Percentiles rank a stretch among this genome's conserved stretches.
phyloP scores from a whole-genome alignment of 257 asterid species.

The Craterostigma plantagineum region DNA sequence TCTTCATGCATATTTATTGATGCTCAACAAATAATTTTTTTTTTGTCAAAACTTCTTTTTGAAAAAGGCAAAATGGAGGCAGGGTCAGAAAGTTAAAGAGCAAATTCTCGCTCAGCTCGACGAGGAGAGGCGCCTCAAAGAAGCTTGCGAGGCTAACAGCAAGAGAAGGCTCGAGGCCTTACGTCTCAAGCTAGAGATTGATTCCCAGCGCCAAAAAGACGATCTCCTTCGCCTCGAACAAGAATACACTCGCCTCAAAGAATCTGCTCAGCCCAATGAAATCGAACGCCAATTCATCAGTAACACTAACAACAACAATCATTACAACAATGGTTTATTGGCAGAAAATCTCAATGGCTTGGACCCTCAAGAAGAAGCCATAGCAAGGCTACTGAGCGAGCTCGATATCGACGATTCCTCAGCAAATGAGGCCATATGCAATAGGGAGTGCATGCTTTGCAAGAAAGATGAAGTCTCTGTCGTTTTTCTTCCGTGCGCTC shows the following conservation, averaged over 20 bases:
- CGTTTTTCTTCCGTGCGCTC: constrained; percentile 87
- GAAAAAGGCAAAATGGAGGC: constrained; percentile 76
- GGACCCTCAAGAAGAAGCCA: constrained; percentile 31
- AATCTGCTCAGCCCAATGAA: constrained; percentile 24
- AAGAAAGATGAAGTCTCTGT: constrained; percentile 75
- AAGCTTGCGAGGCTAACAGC: constrained; percentile 53
- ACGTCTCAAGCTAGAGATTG: constrained; percentile 59
- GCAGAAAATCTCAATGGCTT: constrained; percentile 22
- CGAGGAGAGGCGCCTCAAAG: constrained; percentile 57
- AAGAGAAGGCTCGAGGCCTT: constrained; percentile 77
- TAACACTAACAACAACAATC: too few species aligned
- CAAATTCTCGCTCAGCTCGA: constrained; percentile 39
- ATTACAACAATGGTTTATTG: constrained; percentile 11
- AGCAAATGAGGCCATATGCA: constrained; percentile 26
- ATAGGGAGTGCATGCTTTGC: constrained; percentile 70
- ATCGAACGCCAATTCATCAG: constrained; percentile 16
- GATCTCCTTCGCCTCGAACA: constrained; percentile 77
- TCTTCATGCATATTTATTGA: too few species aligned
- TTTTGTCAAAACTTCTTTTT: constrained; percentile 5
- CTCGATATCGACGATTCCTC: constrained; percentile 28
- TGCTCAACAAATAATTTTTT: not conserved
- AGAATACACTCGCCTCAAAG: constrained; percentile 60
- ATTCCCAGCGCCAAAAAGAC: constrained; percentile 87
- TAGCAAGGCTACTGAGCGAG: constrained; percentile 39
- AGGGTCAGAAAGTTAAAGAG: constrained; percentile 60